A percentile compares a stretch with the other conserved stretches of the same genome.
These are phyloP conservation scores for Salvia hispanica DNA, from an alignment of 257 asterid genomes.

Conservation along the genomic window DNA sequence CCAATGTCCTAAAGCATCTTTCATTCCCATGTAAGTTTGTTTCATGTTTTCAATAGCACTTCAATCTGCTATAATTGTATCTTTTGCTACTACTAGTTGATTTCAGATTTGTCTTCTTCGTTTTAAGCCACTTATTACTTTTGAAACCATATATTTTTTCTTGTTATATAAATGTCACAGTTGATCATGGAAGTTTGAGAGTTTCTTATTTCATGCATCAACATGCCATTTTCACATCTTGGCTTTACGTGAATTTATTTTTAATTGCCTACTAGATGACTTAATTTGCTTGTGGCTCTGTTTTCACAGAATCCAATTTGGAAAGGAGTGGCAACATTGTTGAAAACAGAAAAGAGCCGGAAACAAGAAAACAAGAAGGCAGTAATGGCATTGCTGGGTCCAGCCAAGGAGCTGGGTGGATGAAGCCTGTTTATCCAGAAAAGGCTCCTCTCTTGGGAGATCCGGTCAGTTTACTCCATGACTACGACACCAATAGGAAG, in stretches of 20 bases:
- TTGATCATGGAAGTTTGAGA: conserved; percentile 3
- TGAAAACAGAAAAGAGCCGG: conserved; percentile 50
- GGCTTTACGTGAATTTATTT: neutral
- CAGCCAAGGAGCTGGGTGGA: conserved; percentile 69
- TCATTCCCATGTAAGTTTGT: neutral
- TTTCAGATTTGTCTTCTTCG: no score
- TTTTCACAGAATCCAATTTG: conserved; percentile 57
- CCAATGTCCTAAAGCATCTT: neutral
- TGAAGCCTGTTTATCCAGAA: conserved; percentile 49
- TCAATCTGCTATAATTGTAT: neutral
- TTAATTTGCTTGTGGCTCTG: conserved; percentile 25
- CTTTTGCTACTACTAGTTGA: neutral
- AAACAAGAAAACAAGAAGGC: conserved; percentile 50
- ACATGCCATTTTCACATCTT: neutral
- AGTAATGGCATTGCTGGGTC: conserved; percentile 54
- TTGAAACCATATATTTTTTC: neutral
- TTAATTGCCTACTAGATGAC: conserved; percentile 3
- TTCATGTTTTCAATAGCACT: neutral
- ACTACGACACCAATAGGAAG: conserved; percentile 42
- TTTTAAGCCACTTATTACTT: neutral
- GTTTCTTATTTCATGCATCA: conserved; percentile 3
- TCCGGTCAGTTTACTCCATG: conserved; percentile 43
- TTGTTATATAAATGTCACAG: neutral
- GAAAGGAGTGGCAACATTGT: conserved; percentile 40
- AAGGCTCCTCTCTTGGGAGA: conserved; percentile 59